A percentile compares a stretch with the other conserved stretches of the same genome.
Conservation (phyloP, 352 stramenopile genomes). For the Plasmopara muralis region DNA sequence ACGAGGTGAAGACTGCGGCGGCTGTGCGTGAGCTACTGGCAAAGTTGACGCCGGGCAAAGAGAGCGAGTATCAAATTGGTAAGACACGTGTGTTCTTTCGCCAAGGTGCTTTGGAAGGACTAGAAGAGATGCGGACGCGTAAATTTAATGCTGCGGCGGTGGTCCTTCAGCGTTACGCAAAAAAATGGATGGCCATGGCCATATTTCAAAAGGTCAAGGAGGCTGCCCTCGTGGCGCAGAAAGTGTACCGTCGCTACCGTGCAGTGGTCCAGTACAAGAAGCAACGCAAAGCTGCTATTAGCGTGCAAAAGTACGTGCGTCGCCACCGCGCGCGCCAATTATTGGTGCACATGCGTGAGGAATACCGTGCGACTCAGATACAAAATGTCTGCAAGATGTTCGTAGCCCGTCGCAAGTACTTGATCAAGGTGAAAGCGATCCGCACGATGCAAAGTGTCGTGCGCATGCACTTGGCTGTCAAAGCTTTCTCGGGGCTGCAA, state of each 20-base stretch:
- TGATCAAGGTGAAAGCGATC: conserved; percentile 61
- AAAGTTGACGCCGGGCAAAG: conserved; percentile 56
- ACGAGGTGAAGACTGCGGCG: conserved; percentile 28
- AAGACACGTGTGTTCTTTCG: conserved; percentile 94
- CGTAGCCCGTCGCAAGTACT: conserved; percentile 53
- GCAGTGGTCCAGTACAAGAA: conserved; percentile 48
- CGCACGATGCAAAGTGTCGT: conserved; percentile 75
- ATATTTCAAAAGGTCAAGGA: conserved; percentile 53
- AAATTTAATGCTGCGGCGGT: conserved; percentile 77
- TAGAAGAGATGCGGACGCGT: conserved; percentile 82
- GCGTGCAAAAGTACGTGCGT: conserved; percentile 61
- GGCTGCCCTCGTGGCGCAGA: conserved; percentile 54
- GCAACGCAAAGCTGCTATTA: conserved; percentile 50
- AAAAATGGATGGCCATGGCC: conserved; percentile 72
- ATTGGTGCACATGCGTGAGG: conserved; percentile 48
- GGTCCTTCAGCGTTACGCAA: conserved; percentile 72
- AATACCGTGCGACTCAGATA: conserved; percentile 73
- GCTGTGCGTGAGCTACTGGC: conserved; percentile 47
- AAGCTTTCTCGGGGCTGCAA: conserved; percentile 63
- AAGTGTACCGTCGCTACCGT: conserved; percentile 42
- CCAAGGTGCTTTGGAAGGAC: conserved; percentile 85
- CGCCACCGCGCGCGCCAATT: conserved; percentile 54
- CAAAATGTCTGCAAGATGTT: conserved; percentile 84
- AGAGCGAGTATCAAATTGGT: conserved; percentile 71
- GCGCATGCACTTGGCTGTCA: conserved; percentile 74